These are phyloP conservation scores for Grosmannia huntii DNA, from an alignment of 2,329 filamentous ascomycete genomes.

Conservation along the genomic window DNA sequence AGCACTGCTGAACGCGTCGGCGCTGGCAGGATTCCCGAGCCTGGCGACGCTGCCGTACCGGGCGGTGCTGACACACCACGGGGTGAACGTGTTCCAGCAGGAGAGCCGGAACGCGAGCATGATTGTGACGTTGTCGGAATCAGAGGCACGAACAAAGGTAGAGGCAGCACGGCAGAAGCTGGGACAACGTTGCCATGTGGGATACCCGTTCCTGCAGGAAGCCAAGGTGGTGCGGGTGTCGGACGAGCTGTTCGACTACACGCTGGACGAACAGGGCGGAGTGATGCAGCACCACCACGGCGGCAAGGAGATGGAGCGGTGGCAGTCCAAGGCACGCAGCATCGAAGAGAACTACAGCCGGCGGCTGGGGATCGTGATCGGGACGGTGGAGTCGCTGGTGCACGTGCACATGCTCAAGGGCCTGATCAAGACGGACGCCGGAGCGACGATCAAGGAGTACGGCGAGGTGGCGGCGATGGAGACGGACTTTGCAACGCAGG, in stretches of 20 bases:
- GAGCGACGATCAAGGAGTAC: slow-evolving; percentile 87
- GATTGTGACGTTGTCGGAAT: slow-evolving; percentile 70
- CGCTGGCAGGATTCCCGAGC: slow-evolving; percentile 89
- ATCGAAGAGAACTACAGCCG: slow-evolving; percentile 86
- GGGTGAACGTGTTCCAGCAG: slow-evolving; percentile 87
- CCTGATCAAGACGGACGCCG: slow-evolving; percentile 77
- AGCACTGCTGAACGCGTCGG: slow-evolving; percentile 66
- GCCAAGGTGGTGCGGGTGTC: slow-evolving; percentile 80
- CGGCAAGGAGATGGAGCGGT: slow-evolving; percentile 66
- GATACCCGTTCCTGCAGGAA: slow-evolving; percentile 91
- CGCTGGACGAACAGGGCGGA: slow-evolving; percentile 49
- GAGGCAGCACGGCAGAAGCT: slow-evolving; percentile 67
- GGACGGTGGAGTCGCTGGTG: slow-evolving; percentile 75
- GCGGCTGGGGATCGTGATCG: slow-evolving; percentile 76
- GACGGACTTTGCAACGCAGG: slow-evolving; percentile 81
- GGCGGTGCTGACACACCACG: slow-evolving; percentile 72
- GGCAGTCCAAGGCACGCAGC: slow-evolving; percentile 67
- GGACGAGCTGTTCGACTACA: slow-evolving; percentile 87
- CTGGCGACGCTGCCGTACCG: slow-evolving; percentile 75
- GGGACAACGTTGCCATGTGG: slow-evolving; percentile 76
- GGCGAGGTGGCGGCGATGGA: slow-evolving; percentile 74
- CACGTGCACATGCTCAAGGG: slow-evolving; percentile 93
- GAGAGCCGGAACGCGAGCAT: slow-evolving; percentile 96
- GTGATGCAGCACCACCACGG: slow-evolving; percentile 59
- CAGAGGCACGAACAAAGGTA: slow-evolving; percentile 56